Percentiles rank a stretch among this genome's conserved stretches.
Evolutionary conservation across 2,329 filamentous ascomycete genomes (phyloP).

Genomic region (Dichotomopilus funicola): DNA sequence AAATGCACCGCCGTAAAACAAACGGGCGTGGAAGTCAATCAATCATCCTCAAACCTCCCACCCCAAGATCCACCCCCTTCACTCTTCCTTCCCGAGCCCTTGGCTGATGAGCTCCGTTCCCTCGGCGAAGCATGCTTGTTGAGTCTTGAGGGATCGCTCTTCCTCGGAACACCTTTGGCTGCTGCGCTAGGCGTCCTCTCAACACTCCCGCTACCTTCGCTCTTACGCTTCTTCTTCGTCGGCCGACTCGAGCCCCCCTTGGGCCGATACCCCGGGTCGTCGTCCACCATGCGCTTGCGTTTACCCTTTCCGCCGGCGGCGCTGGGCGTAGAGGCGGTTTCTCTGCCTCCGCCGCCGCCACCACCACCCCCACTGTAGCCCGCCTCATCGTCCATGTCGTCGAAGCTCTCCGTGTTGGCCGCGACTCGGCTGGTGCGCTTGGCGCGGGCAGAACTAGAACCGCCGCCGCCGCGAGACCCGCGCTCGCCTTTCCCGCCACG

Average conservation of each 20-base stretch:
- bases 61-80: neutral
- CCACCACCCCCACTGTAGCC: constrained; percentile 20
- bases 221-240: constrained; percentile 49
- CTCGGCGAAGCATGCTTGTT: neutral
- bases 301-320: constrained; percentile 39
- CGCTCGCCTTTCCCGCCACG: constrained; percentile 30
- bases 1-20: too few species aligned
- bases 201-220: constrained; percentile 41
- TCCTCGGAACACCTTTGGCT: constrained; percentile 28
- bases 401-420: constrained; percentile 10
- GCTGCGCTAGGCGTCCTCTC: constrained; percentile 25
- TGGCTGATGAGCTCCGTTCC: constrained; percentile 12
- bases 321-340: constrained; percentile 26
- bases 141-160: constrained; percentile 21
- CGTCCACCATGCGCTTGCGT: constrained; percentile 45
- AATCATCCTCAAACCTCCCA: neutral
- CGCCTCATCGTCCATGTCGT: constrained; percentile 16
- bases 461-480: constrained; percentile 10
- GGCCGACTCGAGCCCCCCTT: constrained; percentile 49
- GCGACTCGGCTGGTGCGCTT: constrained; percentile 15
- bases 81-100: neutral
- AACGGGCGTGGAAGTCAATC: neutral
- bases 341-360: constrained; percentile 27
- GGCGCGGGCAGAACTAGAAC: constrained; percentile 4
- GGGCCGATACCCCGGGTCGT: constrained; percentile 54